A percentile compares a stretch with the other conserved stretches of the same genome.
Evolutionary conservation across 768 basidiomycete species (phyloP).

Genomic region (Daedaleopsis nitida): DNA sequence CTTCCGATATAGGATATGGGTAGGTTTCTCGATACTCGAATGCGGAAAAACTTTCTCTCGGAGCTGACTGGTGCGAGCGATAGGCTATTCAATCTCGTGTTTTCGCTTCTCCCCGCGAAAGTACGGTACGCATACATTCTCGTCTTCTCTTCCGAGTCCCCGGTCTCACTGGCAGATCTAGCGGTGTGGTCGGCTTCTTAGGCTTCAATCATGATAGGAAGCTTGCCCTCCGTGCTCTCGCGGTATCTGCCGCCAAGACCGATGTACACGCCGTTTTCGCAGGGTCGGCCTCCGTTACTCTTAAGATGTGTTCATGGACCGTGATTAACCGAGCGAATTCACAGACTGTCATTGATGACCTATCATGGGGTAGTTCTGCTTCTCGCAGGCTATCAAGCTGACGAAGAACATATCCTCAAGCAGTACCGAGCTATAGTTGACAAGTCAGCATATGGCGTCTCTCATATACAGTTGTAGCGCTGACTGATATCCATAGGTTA

Average conservation of each 20-base stretch:
- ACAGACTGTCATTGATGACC: conserved; percentile 76
- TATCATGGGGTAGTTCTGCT: conserved; percentile 75
- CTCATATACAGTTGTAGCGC: no score
- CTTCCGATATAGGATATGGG: conserved; percentile 30
- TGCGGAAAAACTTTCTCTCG: conserved; percentile 1
- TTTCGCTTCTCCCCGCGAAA: conserved; percentile 73
- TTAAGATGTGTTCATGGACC: background rate
- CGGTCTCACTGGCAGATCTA: conserved; percentile 29
- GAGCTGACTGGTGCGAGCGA: conserved; percentile 37
- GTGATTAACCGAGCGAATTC: background rate
- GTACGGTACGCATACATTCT: conserved; percentile 50
- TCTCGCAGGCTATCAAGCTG: conserved; percentile 74
- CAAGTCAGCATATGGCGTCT: conserved; percentile 42
- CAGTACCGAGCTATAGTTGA: conserved; percentile 69
- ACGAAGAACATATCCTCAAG: conserved; percentile 62
- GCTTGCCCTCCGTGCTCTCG: conserved; percentile 67
- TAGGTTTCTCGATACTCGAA: conserved; percentile 13
- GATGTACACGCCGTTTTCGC: conserved; percentile 81
- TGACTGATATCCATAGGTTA: background rate
- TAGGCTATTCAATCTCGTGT: conserved; percentile 79
- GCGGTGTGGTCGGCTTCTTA: conserved; percentile 72
- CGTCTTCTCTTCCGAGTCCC: background rate
- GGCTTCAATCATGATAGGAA: conserved; percentile 75
- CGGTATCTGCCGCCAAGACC: conserved; percentile 62
- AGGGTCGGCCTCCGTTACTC: conserved; percentile 47